A percentile compares a stretch with the other conserved stretches of the same genome.
Evolutionary conservation across 169 alveolate species (phyloP).

Genomic region (Cardiosporidium cionae): DNA sequence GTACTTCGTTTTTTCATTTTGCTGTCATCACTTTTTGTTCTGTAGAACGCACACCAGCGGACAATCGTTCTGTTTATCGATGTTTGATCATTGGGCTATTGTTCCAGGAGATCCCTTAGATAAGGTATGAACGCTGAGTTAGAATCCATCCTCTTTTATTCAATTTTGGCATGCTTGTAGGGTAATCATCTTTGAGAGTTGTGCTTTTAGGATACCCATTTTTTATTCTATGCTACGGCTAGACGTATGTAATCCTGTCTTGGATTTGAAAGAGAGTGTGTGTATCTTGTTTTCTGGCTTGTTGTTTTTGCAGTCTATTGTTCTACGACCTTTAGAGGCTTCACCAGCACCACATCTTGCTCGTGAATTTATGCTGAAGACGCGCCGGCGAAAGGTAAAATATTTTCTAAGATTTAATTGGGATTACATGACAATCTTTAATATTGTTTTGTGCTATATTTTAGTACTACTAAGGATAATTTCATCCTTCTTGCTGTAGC

Average conservation of each 20-base stretch:
- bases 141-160: background rate
- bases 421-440: too few relatives aligned
- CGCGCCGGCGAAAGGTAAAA: slow-evolving; percentile 91
- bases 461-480: too few relatives aligned
- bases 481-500: too few relatives aligned
- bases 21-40: background rate
- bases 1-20: background rate
- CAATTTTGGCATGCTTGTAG: slow-evolving; percentile 1
- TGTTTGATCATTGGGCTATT: slow-evolving; percentile 93
- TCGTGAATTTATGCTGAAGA: slow-evolving; percentile 94
- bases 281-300: too few relatives aligned
- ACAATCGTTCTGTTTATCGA: slow-evolving; percentile 89
- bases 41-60: slow-evolving; percentile 88
- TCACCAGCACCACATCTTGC: slow-evolving; percentile 96
- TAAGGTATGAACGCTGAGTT: slow-evolving; percentile 45
- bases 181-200: background rate
- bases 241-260: background rate
- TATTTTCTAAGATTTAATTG: too few relatives aligned
- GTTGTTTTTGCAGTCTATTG: slow-evolving; percentile 62
- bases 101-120: slow-evolving; percentile 99
- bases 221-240: background rate
- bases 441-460: too few relatives aligned
- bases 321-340: slow-evolving; percentile 89
- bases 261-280: too few relatives aligned
- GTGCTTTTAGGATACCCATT: background rate